Percentiles rank a stretch among this genome's conserved stretches.
Conservation (phyloP, 768 basidiomycete genomes). For the Psilocybe cyanescens region DNA sequence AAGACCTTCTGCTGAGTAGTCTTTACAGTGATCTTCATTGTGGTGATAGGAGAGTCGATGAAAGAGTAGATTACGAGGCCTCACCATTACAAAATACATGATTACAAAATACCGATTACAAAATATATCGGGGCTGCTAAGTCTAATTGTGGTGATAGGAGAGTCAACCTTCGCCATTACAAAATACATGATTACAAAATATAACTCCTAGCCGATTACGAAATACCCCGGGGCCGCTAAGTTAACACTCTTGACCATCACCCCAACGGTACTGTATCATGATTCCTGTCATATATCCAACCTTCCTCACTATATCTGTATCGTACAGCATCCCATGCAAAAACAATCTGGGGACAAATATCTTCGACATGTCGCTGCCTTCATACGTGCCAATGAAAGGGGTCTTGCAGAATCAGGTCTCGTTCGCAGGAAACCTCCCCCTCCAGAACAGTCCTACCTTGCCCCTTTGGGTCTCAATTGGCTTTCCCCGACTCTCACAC, state of each 20-base stretch:
- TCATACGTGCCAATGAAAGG: constrained; percentile 74
- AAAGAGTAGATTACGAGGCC: constrained; percentile 25
- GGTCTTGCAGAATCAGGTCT: constrained; percentile 70
- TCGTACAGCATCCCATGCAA: constrained; percentile 31
- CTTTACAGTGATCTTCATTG: constrained; percentile 94
- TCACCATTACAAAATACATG: not conserved
- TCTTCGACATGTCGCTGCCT: constrained; percentile 67
- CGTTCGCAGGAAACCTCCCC: constrained; percentile 44
- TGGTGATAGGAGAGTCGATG: constrained; percentile 35
- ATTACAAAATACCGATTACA: constrained; percentile 3
- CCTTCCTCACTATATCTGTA: not conserved
- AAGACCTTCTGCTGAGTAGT: constrained; percentile 94
- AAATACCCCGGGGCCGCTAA: not conserved
- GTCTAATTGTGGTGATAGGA: not conserved
- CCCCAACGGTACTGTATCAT: constrained; percentile 4
- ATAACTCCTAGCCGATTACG: too few species aligned
- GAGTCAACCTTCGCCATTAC: too few species aligned
- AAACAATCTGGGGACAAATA: constrained; percentile 76
- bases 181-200: too few species aligned
- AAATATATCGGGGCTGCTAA: constrained; percentile 1
- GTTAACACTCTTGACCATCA: not conserved
- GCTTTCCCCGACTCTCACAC: constrained; percentile 38
- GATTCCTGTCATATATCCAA: not conserved
- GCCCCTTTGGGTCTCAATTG: constrained; percentile 57
- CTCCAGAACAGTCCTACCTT: constrained; percentile 28